Conservation (phyloP, 1,284 basidiomycete species). For the Chalciporus piperatoides region DNA sequence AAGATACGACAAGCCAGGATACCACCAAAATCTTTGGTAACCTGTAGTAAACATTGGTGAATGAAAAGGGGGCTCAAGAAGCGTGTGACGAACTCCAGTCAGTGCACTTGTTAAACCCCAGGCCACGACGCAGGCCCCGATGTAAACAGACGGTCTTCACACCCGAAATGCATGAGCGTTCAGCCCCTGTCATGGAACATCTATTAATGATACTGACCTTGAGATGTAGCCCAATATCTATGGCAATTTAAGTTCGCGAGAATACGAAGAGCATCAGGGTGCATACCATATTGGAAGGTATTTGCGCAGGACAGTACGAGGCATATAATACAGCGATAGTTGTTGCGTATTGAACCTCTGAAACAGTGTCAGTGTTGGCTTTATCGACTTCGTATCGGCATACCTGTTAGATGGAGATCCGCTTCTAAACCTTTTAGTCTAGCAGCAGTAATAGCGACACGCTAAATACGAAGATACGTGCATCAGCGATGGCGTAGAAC, state of each 20-base stretch:
- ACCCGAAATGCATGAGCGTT: not conserved
- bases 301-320: conserved; percentile 58
- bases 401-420: conserved; percentile 52
- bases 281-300: conserved; percentile 63
- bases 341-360: conserved; percentile 60
- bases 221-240: conserved; percentile 53
- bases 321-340: conserved; percentile 58
- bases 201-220: conserved; percentile 33
- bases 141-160: conserved; percentile 57
- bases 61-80: not conserved
- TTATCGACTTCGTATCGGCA: not conserved
- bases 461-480: conserved; percentile 33
- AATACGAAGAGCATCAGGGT: not conserved
- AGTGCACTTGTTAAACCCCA: conserved; percentile 63
- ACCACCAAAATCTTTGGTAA: conserved; percentile 52
- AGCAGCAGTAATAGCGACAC: conserved; percentile 59
- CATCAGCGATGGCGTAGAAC: not conserved
- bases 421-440: conserved; percentile 57
- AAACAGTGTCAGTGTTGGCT: not conserved
- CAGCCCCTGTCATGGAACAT: not conserved
- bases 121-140: conserved; percentile 54
- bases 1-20: conserved; percentile 58
- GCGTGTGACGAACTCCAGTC: conserved; percentile 46
- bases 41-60: conserved; percentile 32
- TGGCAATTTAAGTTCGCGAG: not conserved